phyloP scores from a whole-genome alignment of 2,329 filamentous ascomycete genomes.

The Apiospora pterosperma region DNA sequence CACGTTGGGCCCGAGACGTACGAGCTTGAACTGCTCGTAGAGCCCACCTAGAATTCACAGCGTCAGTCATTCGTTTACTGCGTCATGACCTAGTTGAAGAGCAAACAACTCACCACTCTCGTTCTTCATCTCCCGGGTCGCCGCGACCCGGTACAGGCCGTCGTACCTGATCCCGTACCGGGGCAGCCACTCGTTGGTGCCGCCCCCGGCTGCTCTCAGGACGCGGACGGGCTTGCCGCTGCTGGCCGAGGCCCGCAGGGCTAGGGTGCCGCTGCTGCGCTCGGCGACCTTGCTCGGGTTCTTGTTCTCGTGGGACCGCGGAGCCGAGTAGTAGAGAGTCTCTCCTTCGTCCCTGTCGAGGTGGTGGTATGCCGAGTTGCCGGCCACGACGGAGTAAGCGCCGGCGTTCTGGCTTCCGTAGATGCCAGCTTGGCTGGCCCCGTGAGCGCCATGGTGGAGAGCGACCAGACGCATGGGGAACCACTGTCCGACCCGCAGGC shows the following conservation, averaged over 20 bases:
- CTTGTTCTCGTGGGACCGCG: slow-evolving; percentile 14
- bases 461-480: slow-evolving; percentile 19
- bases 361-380: slow-evolving; percentile 12
- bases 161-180: slow-evolving; percentile 25
- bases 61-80: background rate
- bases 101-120: slow-evolving; percentile 12
- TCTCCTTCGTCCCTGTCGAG: slow-evolving; percentile 15
- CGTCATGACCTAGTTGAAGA: background rate
- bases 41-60: background rate
- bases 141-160: slow-evolving; percentile 21
- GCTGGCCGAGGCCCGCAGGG: slow-evolving; percentile 17
- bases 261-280: slow-evolving; percentile 16
- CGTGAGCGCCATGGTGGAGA: slow-evolving; percentile 24
- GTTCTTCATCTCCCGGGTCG: slow-evolving; percentile 12
- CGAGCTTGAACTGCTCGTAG: slow-evolving; percentile 8
- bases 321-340: slow-evolving; percentile 16
- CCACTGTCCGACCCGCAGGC: slow-evolving; percentile 20
- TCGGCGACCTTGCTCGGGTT: slow-evolving; percentile 11
- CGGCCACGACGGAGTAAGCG: slow-evolving; percentile 24
- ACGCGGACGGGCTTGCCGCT: slow-evolving; percentile 20
- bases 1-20: background rate
- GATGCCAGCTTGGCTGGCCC: slow-evolving; percentile 20
- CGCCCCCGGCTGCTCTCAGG: slow-evolving; percentile 19
- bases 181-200: slow-evolving; percentile 9
- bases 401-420: slow-evolving; percentile 15